Evolutionary conservation across 306 rosid species (phyloP).

Genomic region (Rosa rugosa): DNA sequence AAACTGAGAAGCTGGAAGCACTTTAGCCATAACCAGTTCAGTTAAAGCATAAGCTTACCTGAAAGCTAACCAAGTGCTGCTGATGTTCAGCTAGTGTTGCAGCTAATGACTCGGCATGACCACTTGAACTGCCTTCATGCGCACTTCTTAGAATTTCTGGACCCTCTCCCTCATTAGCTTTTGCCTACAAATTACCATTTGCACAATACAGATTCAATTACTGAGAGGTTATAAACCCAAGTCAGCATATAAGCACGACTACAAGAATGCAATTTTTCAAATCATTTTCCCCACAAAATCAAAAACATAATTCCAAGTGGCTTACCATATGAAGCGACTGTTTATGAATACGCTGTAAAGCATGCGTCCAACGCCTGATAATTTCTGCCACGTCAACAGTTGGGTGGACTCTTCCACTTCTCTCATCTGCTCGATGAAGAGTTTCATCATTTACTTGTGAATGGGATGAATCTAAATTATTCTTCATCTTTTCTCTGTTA

Average conservation of each 20-base stretch:
- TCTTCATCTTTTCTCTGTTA: constrained; percentile 35
- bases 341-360: constrained; percentile 95
- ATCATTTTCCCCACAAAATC: not conserved
- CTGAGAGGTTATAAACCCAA: constrained; percentile 13
- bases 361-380: constrained; percentile 99
- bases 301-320: not conserved
- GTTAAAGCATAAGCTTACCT: constrained; percentile 47
- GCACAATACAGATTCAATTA: constrained; percentile 16
- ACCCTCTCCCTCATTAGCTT: constrained; percentile 98
- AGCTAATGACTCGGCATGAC: constrained; percentile 89
- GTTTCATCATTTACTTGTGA: constrained; percentile 51
- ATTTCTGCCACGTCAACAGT: constrained; percentile 94
- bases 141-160: constrained; percentile 84
- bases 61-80: constrained; percentile 98
- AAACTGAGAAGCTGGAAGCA: constrained; percentile 1
- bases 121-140: constrained; percentile 75
- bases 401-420: constrained; percentile 78
- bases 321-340: constrained; percentile 96
- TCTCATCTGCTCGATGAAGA: constrained; percentile 65
- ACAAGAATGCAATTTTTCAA: not conserved
- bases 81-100: constrained; percentile 98
- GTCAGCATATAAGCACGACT: not conserved
- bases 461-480: constrained; percentile 35
- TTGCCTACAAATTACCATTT: constrained; percentile 57
- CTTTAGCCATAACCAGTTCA: constrained; percentile 12